Base-by-base conservation (phyloP, 495 filamentous ascomycete species). In the Glarea lozoyensis region DNA sequence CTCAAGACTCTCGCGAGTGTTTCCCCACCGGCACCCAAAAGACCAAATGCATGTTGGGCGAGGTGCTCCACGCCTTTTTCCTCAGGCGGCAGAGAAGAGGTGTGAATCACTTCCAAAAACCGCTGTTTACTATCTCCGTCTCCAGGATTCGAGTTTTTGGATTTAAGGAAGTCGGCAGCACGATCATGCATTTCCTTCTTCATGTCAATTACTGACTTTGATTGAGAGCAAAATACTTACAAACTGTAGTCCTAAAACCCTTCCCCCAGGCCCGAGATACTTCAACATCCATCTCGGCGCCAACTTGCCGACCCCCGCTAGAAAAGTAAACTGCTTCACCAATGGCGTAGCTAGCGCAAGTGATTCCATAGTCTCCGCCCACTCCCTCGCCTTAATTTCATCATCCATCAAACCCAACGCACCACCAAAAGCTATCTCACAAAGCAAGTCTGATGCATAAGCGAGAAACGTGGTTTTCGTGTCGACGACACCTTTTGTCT, bases 11-110 rank as follows among this genome's bases (percentile, higher is more conserved):
- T 45, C 36, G 56, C 42, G 23, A 30, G 37, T 9, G 45, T 56
- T 20, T 49, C 60, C 10, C 55, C 53, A 10, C 61, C 64, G 1
- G 58, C 57, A 5, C 40, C 21, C 2, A 63, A 23, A 2, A 63
- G 46, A 11, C 42, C 48, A 22, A 58, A 54, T 9, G 54, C 63
- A 41, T 66, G 60, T 2, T 58, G 54, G 1, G 49, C 45, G 7
- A 64, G 35, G 11, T 60, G 45, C 10, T 59, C 48, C 31, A 54
- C 50, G 15, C 27, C 40, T 32, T 57, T 59, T 38, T 66, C 63
- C 15, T 40, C 45, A 0, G 24, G 25, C 0, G 57, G 51, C 2
- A 60, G 43, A 24, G 47, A 43, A 18, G 38, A 38, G 11, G 39
- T 48, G 20, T 38, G 37, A 11, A 52, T 12, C 12, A 38, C 30